Evolutionary conservation across 768 basidiomycete species (phyloP), one percentile per base, ranked within the genome.

Genomic region (Tremella yokohamensis): DNA sequence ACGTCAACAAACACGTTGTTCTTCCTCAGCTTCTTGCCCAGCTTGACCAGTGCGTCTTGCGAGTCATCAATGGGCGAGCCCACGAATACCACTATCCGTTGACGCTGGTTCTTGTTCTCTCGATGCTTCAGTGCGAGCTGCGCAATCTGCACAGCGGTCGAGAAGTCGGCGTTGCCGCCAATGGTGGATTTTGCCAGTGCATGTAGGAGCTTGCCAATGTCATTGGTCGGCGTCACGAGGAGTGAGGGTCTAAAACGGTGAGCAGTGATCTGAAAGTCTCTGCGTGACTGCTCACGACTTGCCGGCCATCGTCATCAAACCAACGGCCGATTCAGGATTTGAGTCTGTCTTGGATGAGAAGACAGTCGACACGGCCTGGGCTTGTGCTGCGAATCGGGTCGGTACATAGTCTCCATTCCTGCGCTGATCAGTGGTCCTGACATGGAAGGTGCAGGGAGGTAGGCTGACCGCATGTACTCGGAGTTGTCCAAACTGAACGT

Each of bases 11-110:
- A 89, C 42, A 99, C 91, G 68, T 97, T 99, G 77, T 98, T 98
- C 85, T 99, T 99, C 82, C 97, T 97, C 61, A 99, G 81, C 77
- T 91, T 96, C 82, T 93, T 96, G 9, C 93, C 96, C 37, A 99
- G 83, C 74, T 85, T 87, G 65, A 88, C 80, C 83, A 93, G 86
- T 24, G 82, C 81, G 66, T 87, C 85, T 73, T 90, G 88, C 58
- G 89, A 86, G 11, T 86, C 83, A 8, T 81, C 85, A 26, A 92
- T 78, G 1, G 96, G 96, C 2, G 90, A 93, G 15, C 86, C 92
- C 54, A 92, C 86, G 66, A 98, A 96, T 44, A 90, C 88, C 72
- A 99, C 85, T 67, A 99, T 89, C 40, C 96, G 85, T 70, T 99
- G 96, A 19, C 93, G 87, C 26, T 94, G 85, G 70, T 92, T 97